Percentiles rank a stretch among this genome's conserved stretches.
phyloP scores from a whole-genome alignment of 495 filamentous ascomycete genomes.

The Echria macrotheca region DNA sequence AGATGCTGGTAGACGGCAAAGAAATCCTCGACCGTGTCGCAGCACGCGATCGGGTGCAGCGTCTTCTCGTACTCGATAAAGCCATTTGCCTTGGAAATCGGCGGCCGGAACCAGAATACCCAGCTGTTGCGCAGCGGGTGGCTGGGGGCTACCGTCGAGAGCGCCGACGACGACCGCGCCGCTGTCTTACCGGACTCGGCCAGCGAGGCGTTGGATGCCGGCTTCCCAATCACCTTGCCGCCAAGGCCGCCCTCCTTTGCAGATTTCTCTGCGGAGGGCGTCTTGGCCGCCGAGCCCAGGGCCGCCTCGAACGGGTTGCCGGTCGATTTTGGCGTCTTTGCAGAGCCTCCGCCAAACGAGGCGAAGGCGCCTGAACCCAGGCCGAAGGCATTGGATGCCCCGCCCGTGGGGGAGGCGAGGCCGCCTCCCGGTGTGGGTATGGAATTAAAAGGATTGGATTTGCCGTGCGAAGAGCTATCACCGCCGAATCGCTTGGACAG shows the following conservation, averaged over 20 bases:
- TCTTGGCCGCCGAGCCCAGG: slow-evolving; percentile 56
- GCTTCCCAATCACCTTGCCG: slow-evolving; percentile 35
- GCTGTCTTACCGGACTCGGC: slow-evolving; percentile 31
- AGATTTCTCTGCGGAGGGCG: slow-evolving; percentile 57
- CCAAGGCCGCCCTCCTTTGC: slow-evolving; percentile 44
- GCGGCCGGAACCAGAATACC: slow-evolving; percentile 96
- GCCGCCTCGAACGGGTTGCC: slow-evolving; percentile 72
- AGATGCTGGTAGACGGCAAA: slow-evolving; percentile 89
- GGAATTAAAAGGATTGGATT: slow-evolving; percentile 80
- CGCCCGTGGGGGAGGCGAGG: slow-evolving; percentile 79
- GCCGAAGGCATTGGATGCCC: slow-evolving; percentile 88
- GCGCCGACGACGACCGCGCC: slow-evolving; percentile 20
- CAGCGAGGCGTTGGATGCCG: slow-evolving; percentile 37
- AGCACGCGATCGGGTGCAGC: slow-evolving; percentile 74
- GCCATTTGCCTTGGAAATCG: slow-evolving; percentile 75
- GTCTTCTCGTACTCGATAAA: slow-evolving; percentile 99
- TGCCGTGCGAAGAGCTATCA: slow-evolving; percentile 69
- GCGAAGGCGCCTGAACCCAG: slow-evolving; percentile 94
- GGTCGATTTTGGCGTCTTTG: slow-evolving; percentile 82
- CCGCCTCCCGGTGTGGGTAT: slow-evolving; percentile 65
- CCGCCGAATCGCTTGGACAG: slow-evolving; percentile 69
- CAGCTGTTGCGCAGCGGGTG: slow-evolving; percentile 79
- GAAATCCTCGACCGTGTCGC: slow-evolving; percentile 83
- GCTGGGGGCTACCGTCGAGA: slow-evolving; percentile 27
- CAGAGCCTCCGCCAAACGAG: slow-evolving; percentile 67